Percentiles rank a stretch among this genome's conserved stretches.
These are phyloP conservation scores for Candida sp. DNA, from an alignment of 1,139 yeast species.

Conservation along the genomic window DNA sequence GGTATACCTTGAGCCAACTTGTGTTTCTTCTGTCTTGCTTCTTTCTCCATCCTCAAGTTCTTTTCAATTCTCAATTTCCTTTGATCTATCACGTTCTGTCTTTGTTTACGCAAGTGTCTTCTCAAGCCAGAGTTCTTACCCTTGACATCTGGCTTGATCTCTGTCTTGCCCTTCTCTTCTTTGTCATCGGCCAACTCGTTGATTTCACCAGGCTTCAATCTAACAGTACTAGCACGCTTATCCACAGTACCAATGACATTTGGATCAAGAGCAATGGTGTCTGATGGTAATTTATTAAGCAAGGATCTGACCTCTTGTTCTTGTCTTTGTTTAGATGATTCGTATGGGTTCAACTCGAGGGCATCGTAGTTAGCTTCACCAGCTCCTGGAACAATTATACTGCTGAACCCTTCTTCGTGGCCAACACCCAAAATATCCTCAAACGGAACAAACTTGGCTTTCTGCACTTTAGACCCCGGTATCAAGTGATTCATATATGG, in stretches of 20 bases:
- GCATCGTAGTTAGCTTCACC: constrained; percentile 99
- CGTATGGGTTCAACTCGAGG: constrained; percentile 90
- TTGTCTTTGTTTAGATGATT: constrained; percentile 91
- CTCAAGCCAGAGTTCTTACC: constrained; percentile 88
- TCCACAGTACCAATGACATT: constrained; percentile 86
- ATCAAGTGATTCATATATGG: constrained; percentile 94
- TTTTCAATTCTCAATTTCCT: constrained; percentile 83
- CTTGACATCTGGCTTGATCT: constrained; percentile 65
- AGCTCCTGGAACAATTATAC: constrained; percentile 91
- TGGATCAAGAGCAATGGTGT: constrained; percentile 92
- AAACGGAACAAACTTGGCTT: constrained; percentile 82
- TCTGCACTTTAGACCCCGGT: constrained; percentile 76
- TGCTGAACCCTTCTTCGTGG: constrained; percentile 76
- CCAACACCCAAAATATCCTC: constrained; percentile 96
- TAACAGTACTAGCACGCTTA: constrained; percentile 61
- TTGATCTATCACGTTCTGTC: constrained; percentile 86
- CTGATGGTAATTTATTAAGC: constrained; percentile 90
- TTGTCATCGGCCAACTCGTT: constrained; percentile 47
- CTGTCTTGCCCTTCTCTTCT: constrained; percentile 26
- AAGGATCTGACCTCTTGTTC: constrained; percentile 88
- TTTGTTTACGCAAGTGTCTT: constrained; percentile 81
- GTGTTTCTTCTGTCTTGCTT: constrained; percentile 61
- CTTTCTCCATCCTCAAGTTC: constrained; percentile 76
- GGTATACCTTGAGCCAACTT: constrained; percentile 54
- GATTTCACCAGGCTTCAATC: constrained; percentile 67